Base-by-base conservation (phyloP, 169 alveolate species). In the Miamiensis avidus region DNA sequence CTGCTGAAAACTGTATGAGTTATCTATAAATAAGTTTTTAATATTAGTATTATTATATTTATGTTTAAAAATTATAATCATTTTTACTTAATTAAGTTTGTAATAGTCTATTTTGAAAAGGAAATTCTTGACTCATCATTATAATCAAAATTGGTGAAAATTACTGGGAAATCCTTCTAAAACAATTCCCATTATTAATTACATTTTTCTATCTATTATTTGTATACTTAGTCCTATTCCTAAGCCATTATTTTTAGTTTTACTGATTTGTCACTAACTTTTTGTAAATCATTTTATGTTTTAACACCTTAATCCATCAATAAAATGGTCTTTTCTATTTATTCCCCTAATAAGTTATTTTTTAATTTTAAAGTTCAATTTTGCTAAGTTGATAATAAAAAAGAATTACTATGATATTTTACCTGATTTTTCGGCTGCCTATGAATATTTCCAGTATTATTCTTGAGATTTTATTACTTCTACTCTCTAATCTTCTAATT, bases 191-290 rank as follows among this genome's bases (percentile, higher is more conserved):
- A 49, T 11, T 11, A 11, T 49, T 11, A 11, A 49, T 49, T 49
- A 49, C 69, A 49, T 11, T 11, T 20, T 49, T 49, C 69, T 11
- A 49, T 49, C 20, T 49, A 11, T 4, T 4, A 49, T 49, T 20
- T 49, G 69, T 49, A 49, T 20, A 11, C 4, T 49, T 49, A 49
- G 4, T 49, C 69, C 20, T 4, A 49, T 49, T 49, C 69, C 20
- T 49, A 4, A 49, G 69, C 69, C 20, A 49, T 49, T 11, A 49
- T 49, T 49, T 49, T 49, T 49, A 79, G 49, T 65, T 79, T 1
- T 29, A 79, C 84, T 20, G 84, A 79, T 15, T 29, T 27, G 64
- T 79, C 76, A 79, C 76, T 79, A 28, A 79, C 84, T 79, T 79
- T 79, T 29, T 34, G 29, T 79, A 79, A 64, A 65, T 79, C 84